Base-by-base conservation (phyloP, 306 rosid species). In the Rosa rugosa region DNA sequence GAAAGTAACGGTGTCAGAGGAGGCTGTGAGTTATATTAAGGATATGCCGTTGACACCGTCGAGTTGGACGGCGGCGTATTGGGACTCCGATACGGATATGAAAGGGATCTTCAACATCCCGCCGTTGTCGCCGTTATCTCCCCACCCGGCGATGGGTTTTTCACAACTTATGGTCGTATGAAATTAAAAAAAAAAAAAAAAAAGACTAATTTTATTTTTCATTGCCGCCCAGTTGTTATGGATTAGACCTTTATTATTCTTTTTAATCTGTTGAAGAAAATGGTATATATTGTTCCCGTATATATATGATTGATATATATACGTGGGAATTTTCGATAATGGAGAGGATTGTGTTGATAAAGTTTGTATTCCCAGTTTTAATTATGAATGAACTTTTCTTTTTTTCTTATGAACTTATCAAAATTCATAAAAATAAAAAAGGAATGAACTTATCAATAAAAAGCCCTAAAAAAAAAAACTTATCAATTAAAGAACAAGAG, bases 1-100 rank as follows among this genome's bases (percentile, higher is more conserved):
- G 75, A 89, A 64, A 79, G 45, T 67, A 63, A 70, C 76, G 77
- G 92, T 82, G 11, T 41, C 64, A 0, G 80, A 78, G 0, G 67
- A 72, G 45, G 68, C 40, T 0, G 69, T 73, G 27, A 81, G 67
- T 3, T 17, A 27, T 60, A 0, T 60, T 25, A 81, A n/a, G 54
- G 93, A 89, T 53, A 71, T 75, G 72, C 97, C 97, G 74, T 79
- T 92, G 74, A 92, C 98, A 84, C 98, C 99, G 90, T 91, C 99
- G 4, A 64, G 47, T 72, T 92, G 97, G 96, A 85, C 77, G 45
- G 83, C 80, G n/a, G 85, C 85, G 75, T 75, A 84, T 54, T 94
- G 92, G 96, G 97, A 95, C 40, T 17, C 62, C 11, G 96, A 76
- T 9, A 20, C n/a, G 31, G 79, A 92, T 36, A 71, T 80, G 3